Base-by-base conservation (phyloP, 139 green algal species). In the Medakamo hakoo region DNA sequence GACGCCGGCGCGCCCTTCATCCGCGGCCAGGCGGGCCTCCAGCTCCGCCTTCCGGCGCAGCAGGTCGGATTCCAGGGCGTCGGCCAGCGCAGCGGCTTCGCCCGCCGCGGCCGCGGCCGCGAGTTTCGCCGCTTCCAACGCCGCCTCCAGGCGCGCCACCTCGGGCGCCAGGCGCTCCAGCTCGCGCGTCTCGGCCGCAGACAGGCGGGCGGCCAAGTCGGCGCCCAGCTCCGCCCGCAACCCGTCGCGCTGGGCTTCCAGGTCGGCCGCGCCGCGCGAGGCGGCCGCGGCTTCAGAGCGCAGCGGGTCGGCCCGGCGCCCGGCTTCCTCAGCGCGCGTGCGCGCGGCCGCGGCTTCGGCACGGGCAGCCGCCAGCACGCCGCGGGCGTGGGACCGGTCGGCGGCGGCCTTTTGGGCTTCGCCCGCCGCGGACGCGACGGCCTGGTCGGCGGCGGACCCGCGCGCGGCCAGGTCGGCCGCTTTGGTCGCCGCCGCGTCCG, bases 31-130 rank as follows among this genome's bases (percentile, higher is more conserved):
- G 40, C 78, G 58, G 3, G 64, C 68, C 23, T 66, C 58, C 56
- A 94, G 64, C 21, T 79, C 72, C 0, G 74, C 86, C 49, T 73
- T 78, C 24, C 91, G 67, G 76, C 92, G 79, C 0, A 60, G 59
- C 48, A 64, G 29, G 22, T 82, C 64, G 25, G 68, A 64, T 3
- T 62, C 62, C 25, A 85, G 59, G 48, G 82, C 65, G 25, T 59
- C 27, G 73, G 73, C 27, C 27, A 72, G 30, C 40, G 49, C 60
- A 21, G 58, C 52, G 16, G 30, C 30, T 26, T 56, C 58, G 20
- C 31, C 72, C 31, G 60, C 66, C 14, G 59, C 21, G 3, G 28
- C 57, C 25, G 40, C 40, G 40, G 40, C 40, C 9, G 40, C 40
- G 9, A 21, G 40, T 16, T 52, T 52, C 9, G 30, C 24, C 55